A percentile compares a stretch with the other conserved stretches of the same genome.
phyloP scores from a whole-genome alignment of 2,329 filamentous ascomycete species.

The Neonectria hederae region DNA sequence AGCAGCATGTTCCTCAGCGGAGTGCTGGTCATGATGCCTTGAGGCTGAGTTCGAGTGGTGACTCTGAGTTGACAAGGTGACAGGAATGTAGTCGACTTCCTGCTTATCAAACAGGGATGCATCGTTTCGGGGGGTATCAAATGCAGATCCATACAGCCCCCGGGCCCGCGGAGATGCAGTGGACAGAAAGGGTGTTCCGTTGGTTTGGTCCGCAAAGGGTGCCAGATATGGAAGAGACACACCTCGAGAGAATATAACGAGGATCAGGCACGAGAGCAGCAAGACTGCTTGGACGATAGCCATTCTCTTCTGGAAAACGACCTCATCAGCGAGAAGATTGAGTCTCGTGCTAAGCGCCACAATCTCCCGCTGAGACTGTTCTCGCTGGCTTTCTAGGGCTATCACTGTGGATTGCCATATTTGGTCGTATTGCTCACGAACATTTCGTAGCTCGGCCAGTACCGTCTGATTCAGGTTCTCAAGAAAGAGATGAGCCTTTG shows the following conservation, averaged over 20 bases:
- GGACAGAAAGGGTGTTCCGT: slow-evolving; percentile 33
- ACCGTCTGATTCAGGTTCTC: slow-evolving; percentile 89
- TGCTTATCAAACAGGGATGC: slow-evolving; percentile 9
- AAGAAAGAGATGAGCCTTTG: slow-evolving; percentile 84
- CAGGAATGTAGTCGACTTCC: slow-evolving; percentile 23
- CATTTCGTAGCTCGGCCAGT: slow-evolving; percentile 78
- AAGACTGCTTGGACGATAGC: slow-evolving; percentile 90
- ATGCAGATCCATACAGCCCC: slow-evolving; percentile 27
- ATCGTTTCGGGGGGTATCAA: slow-evolving; percentile 15
- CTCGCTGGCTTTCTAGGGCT: slow-evolving; percentile 87
- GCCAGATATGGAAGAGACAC: slow-evolving; percentile 50
- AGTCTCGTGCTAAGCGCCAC: slow-evolving; percentile 82
- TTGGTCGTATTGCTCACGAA: slow-evolving; percentile 90
- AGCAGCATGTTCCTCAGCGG: slow-evolving; percentile 22
- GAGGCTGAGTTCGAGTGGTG: slow-evolving; percentile 4
- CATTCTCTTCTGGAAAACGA: slow-evolving; percentile 88
- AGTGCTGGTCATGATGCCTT: slow-evolving; percentile 16
- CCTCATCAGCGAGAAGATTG: slow-evolving; percentile 91
- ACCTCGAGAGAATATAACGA: slow-evolving; percentile 82
- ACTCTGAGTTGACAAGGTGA: slow-evolving; percentile 1
- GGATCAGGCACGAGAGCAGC: slow-evolving; percentile 83
- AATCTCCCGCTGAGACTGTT: slow-evolving; percentile 84
- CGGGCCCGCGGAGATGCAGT: slow-evolving; percentile 32
- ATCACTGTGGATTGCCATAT: slow-evolving; percentile 96
- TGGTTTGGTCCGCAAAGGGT: slow-evolving; percentile 43